A percentile compares a stretch with the other conserved stretches of the same genome.
phyloP scores from a whole-genome alignment of 2,329 filamentous ascomycete species.

The Ophiostoma fasciatum region DNA sequence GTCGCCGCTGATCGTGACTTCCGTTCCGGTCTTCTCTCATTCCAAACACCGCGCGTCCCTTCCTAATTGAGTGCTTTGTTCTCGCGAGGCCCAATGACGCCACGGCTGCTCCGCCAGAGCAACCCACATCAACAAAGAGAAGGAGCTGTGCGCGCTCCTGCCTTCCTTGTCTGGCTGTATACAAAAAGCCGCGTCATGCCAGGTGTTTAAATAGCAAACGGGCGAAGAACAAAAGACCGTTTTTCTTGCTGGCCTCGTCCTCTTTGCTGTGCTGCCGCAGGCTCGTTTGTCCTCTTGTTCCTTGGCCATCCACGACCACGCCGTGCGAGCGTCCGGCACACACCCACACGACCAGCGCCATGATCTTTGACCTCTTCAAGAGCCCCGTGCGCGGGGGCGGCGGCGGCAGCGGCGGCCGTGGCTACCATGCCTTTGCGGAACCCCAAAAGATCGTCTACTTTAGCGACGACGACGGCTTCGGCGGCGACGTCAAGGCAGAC shows the following conservation, averaged over 20 bases:
- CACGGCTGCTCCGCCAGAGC: neutral
- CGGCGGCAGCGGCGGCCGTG: neutral
- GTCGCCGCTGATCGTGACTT: no score
- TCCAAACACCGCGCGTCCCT: neutral
- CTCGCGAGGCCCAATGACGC: no score
- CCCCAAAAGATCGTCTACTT: slow-evolving; percentile 2
- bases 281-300: neutral
- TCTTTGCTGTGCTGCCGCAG: no score
- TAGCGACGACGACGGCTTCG: neutral
- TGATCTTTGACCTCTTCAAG: neutral
- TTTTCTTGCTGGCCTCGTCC: neutral
- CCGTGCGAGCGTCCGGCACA: no score
- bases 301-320: neutral
- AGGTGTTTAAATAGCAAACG: no score
- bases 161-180: slow-evolving; percentile 1
- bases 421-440: no score
- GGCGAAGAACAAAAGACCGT: no score
- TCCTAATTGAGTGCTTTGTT: neutral
- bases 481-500: no score
- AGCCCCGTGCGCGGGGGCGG: neutral
- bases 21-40: neutral
- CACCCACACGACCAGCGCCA: neutral
- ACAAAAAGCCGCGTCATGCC: no score
- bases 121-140: slow-evolving; percentile 3
- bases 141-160: neutral